Percentiles rank a stretch among this genome's conserved stretches.
These are phyloP conservation scores for Zhuliangozyma blackwelliae DNA, from an alignment of 1,139 yeast genomes.

Conservation along the genomic window DNA sequence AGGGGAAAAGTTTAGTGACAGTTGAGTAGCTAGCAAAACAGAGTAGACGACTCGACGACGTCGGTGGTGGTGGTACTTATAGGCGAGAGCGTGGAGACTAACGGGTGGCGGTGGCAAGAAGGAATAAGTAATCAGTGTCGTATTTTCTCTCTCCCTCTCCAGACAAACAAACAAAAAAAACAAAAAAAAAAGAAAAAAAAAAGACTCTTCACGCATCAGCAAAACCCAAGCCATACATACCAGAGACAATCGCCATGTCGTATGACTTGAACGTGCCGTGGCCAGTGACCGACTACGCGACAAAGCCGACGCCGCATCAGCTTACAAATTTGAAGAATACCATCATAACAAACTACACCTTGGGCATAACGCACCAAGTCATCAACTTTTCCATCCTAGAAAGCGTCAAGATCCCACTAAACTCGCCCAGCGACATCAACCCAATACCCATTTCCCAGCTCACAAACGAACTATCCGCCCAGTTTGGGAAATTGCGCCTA, in stretches of 20 bases:
- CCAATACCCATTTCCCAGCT: constrained; percentile 32
- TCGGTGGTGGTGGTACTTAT: too few species aligned
- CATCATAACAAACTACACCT: constrained; percentile 50
- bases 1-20: neutral
- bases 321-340: constrained; percentile 43
- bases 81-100: too few species aligned
- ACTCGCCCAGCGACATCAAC: constrained; percentile 27
- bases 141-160: neutral
- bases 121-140: too few species aligned
- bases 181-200: neutral
- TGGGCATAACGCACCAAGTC: constrained; percentile 74
- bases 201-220: constrained; percentile 1
- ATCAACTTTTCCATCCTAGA: constrained; percentile 62
- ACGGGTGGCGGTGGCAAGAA: too few species aligned
- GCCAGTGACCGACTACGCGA: constrained; percentile 56
- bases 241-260: constrained; percentile 14
- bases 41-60: too few species aligned
- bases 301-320: constrained; percentile 38
- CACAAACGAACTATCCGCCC: constrained; percentile 19
- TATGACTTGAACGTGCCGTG: constrained; percentile 81
- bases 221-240: neutral
- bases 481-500: constrained; percentile 44
- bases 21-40: too few species aligned
- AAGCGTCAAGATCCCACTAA: constrained; percentile 52
- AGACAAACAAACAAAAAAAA: neutral